Conservation (phyloP, 176 grass and related monocot genomes). For the Zizania latifolia region DNA sequence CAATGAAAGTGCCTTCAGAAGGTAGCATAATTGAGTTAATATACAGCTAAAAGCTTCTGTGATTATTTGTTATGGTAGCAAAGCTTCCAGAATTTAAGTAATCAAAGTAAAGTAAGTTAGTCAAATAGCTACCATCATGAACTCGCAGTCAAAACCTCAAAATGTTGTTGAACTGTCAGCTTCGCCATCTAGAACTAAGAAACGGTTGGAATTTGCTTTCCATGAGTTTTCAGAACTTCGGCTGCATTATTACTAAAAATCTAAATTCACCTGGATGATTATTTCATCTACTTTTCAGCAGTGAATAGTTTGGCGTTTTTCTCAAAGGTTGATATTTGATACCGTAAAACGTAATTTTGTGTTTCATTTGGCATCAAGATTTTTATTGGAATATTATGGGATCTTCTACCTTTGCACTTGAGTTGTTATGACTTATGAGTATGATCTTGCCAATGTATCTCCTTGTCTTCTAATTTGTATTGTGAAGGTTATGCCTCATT, state of each 20-base stretch:
- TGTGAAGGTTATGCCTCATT: slow-evolving; percentile 4
- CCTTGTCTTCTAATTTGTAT: not conserved
- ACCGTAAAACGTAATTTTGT: not conserved
- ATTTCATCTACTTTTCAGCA: not conserved
- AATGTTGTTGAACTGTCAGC: not conserved
- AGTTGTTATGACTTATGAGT: not conserved
- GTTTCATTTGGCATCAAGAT: not conserved
- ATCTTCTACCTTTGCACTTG: not conserved
- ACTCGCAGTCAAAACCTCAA: not conserved
- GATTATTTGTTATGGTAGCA: no score
- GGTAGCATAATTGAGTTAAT: not conserved
- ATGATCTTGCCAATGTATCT: slow-evolving; percentile 4
- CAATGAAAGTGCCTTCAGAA: not conserved
- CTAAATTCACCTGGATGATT: not conserved
- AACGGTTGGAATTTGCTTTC: not conserved
- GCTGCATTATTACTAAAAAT: not conserved
- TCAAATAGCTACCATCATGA: not conserved
- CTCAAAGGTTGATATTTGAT: no score
- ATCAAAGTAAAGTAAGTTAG: not conserved
- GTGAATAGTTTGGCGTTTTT: no score
- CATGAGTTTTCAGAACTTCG: not conserved
- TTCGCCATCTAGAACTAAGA: not conserved
- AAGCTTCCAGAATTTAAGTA: not conserved
- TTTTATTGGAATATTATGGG: not conserved
- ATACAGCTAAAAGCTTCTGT: not conserved